phyloP scores from a whole-genome alignment of 331 rosid genomes.

The Quercus phellos region DNA sequence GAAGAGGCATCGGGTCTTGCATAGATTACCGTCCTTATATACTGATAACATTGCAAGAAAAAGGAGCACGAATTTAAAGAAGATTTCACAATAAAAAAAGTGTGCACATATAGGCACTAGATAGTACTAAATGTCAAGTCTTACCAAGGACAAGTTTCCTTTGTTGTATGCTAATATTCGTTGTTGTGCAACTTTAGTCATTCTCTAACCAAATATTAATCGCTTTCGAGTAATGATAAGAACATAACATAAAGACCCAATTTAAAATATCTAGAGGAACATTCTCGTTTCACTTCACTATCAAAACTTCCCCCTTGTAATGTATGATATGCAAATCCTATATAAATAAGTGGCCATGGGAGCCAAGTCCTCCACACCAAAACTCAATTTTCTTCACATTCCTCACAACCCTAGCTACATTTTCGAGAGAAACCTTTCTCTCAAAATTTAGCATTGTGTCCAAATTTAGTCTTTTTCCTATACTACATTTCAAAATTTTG shows the following conservation, averaged over 20 bases:
- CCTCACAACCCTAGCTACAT: neutral
- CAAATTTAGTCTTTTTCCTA: constrained; percentile 10
- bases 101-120: neutral
- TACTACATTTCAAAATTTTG: constrained; percentile 1
- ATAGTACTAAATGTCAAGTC: constrained; percentile 26
- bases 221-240: constrained; percentile 40
- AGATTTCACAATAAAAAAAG: neutral
- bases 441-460: neutral
- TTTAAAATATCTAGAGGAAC: constrained; percentile 32
- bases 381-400: neutral
- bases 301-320: constrained; percentile 16
- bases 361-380: constrained; percentile 16
- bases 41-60: neutral
- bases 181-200: constrained; percentile 6
- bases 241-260: constrained; percentile 27
- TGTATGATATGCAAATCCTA: constrained; percentile 32
- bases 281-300: constrained; percentile 31
- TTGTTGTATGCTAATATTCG: constrained; percentile 43
- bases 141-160: constrained; percentile 43
- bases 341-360: constrained; percentile 33
- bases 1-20: no score
- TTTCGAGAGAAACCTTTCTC: neutral
- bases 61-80: neutral
- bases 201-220: constrained; percentile 3
- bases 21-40: neutral